Percentiles rank a stretch among this genome's conserved stretches.
phyloP scores from a whole-genome alignment of 2,329 filamentous ascomycete genomes.

The Blastomyces parvus region DNA sequence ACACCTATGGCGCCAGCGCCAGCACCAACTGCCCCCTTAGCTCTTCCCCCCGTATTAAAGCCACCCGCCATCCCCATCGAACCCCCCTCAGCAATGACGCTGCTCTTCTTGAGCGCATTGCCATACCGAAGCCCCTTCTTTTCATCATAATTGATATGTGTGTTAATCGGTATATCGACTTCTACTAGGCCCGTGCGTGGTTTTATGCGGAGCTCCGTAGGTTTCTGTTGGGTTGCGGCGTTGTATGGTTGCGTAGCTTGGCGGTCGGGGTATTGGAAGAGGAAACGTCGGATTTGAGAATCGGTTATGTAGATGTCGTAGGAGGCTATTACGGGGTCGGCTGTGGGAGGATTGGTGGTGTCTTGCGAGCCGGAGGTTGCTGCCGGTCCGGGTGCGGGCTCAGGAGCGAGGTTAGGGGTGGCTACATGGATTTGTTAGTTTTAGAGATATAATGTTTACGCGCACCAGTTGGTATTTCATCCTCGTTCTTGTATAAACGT shows the following conservation, averaged over 20 bases:
- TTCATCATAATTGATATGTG: slow-evolving; percentile 66
- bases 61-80: slow-evolving; percentile 56
- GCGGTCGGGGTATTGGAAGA: slow-evolving; percentile 76
- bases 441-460: background rate
- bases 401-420: background rate
- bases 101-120: slow-evolving; percentile 55
- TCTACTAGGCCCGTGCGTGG: slow-evolving; percentile 73
- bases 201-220: slow-evolving; percentile 73
- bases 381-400: background rate
- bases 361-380: background rate
- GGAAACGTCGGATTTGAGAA: slow-evolving; percentile 58
- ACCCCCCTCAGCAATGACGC: slow-evolving; percentile 49
- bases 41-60: slow-evolving; percentile 43
- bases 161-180: slow-evolving; percentile 77
- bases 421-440: slow-evolving; percentile 4
- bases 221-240: slow-evolving; percentile 45
- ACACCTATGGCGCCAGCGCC: slow-evolving; percentile 10
- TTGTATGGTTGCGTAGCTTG: slow-evolving; percentile 55
- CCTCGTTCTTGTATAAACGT: background rate
- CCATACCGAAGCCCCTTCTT: slow-evolving; percentile 77
- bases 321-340: slow-evolving; percentile 60
- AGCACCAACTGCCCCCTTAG: slow-evolving; percentile 19
- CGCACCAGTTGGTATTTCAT: background rate
- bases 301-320: slow-evolving; percentile 87
- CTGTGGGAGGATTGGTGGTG: slow-evolving; percentile 12